Conservation (phyloP, 23 red algal species). For the Pyropia haitanensis region DNA sequence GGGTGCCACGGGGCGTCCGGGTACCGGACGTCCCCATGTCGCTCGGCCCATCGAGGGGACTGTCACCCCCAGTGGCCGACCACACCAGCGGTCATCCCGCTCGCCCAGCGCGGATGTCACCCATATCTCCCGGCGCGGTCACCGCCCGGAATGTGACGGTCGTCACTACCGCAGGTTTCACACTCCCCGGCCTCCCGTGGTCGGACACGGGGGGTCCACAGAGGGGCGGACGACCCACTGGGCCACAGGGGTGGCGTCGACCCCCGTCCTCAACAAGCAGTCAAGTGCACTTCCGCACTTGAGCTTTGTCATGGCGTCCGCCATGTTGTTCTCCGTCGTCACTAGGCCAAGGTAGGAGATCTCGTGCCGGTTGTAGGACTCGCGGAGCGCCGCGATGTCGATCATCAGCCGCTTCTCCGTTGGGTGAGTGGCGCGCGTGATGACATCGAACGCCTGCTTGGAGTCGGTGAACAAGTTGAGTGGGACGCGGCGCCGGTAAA, state of each 20-base stretch:
- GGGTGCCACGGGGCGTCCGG: no score
- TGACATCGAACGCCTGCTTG: constrained; percentile 8
- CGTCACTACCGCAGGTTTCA: no score
- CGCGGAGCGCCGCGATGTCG: background rate
- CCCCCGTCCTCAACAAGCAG: background rate
- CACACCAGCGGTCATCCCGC: no score
- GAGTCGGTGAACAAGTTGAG: constrained; percentile 14
- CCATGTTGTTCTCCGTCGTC: background rate
- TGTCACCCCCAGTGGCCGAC: no score
- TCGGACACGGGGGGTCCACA: no score
- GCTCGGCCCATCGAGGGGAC: no score
- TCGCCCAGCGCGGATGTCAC: no score
- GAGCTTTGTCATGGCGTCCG: constrained; percentile 6
- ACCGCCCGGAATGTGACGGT: no score
- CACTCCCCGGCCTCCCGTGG: no score
- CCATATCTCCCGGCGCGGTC: no score
- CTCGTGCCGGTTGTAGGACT: constrained; percentile 1
- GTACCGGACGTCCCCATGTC: no score
- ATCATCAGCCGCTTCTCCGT: constrained; percentile 3
- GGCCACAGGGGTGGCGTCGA: constrained; percentile 12
- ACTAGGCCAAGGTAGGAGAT: constrained; percentile 9
- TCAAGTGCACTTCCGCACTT: background rate
- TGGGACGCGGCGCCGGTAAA: background rate
- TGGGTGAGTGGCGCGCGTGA: background rate
- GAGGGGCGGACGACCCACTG: constrained; percentile 1